Evolutionary conservation across 2,329 filamentous ascomycete species (phyloP), one percentile per base, ranked within the genome.

Genomic region (Pestalotiopsis fici): DNA sequence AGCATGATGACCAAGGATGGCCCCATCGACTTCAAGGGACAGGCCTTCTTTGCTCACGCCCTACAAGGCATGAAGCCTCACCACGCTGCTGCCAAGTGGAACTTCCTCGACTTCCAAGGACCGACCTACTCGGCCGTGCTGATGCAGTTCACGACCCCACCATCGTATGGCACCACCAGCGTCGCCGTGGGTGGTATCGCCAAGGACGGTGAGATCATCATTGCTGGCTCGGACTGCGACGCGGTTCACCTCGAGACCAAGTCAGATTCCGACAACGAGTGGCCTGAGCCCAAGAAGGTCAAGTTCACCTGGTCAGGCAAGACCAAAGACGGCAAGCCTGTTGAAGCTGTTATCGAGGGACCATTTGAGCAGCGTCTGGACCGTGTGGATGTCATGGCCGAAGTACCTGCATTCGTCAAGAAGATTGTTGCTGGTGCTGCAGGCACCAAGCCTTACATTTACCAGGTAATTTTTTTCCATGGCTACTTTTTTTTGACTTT

Each of bases 1-100:
- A 93, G 87, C 72, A 94, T 98, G 78, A 89, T 93, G 70, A 97
- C 94, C 68, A 88, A 92, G 74, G 90, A 93, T 39, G 93, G 94
- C 60, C 89, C 92, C 47, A 85, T 97, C 69, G 91, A 97, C 78
- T 90, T 97, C 79, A 91, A 89, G 75, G 95, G 95, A 67, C 88
- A 86, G 70, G 94, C 90, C 37, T 84, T 97, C 75, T 95, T 94
- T 81, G 86, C 91, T 72, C 92, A 96, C 79, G 95, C 94, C 54
- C 83, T 98, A 63, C 96, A 98, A 83, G 96, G 95, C 78, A 98
- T 98, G 95, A 99, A 99, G 87, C 96, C 96, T 54, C 96, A 99
- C 80, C 97, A 99, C 78, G 93, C 94, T 68, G 95, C 95, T 69
- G 90, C 93, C 35, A 90, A 88, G 70, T 99, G 96, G 96, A 97